Evolutionary conservation across 208 protist species (phyloP).

Genomic region (Wallacemonas rigidus): DNA sequence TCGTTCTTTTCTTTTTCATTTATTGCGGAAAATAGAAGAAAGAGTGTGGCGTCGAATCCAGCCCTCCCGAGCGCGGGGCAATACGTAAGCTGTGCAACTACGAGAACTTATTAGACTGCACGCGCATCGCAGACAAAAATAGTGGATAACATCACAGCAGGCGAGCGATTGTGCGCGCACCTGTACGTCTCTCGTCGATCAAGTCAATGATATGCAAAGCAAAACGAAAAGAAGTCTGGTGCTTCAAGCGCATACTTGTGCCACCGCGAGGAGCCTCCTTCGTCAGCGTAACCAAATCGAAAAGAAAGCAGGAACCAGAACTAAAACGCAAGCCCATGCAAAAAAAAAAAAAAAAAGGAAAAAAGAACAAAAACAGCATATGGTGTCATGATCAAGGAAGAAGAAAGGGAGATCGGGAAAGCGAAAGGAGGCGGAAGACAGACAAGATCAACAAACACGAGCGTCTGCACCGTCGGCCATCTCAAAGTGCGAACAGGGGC

Average conservation of each 20-base stretch:
- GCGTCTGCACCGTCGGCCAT: background rate
- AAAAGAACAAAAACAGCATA: slow-evolving; percentile 9
- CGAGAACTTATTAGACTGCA: too few species aligned
- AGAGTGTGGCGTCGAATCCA: slow-evolving; percentile 2
- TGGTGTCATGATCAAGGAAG: background rate
- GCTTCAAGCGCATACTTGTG: too few species aligned
- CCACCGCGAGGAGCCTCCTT: too few species aligned
- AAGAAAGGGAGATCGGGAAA: background rate
- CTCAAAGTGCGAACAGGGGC: slow-evolving; percentile 69
- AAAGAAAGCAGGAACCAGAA: too few species aligned
- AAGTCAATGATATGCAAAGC: too few species aligned
- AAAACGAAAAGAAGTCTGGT: too few species aligned
- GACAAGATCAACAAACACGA: slow-evolving; percentile 1
- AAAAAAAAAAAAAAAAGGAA: slow-evolving; percentile 11
- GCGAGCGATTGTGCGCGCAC: too few species aligned
- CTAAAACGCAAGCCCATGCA: background rate
- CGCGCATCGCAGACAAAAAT: too few species aligned
- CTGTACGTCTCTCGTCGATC: too few species aligned
- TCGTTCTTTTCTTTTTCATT: slow-evolving; percentile 1
- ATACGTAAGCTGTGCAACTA: background rate
- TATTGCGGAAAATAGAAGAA: slow-evolving; percentile 3
- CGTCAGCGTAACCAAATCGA: too few species aligned
- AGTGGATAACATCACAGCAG: too few species aligned
- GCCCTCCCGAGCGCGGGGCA: background rate
- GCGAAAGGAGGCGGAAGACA: slow-evolving; percentile 6